phyloP scores from a whole-genome alignment of 2,329 filamentous ascomycete genomes.

The Cercospora janseana region DNA sequence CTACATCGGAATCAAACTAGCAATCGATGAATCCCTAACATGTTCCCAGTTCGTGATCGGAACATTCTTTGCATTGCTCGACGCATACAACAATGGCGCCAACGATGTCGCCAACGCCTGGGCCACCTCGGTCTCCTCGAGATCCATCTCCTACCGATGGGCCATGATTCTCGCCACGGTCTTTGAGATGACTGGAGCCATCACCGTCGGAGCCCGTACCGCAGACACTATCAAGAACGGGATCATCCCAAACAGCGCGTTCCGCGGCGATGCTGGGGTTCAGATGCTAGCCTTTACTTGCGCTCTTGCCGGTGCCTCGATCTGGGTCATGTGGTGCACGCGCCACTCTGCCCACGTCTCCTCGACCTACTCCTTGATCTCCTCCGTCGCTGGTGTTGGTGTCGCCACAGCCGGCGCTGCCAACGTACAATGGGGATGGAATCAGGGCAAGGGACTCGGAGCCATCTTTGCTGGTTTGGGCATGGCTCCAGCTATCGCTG shows the following conservation, averaged over 20 bases:
- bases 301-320: conserved; percentile 47
- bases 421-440: conserved; percentile 45
- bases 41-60: conserved; percentile 65
- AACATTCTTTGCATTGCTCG: conserved; percentile 64
- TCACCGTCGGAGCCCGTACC: conserved; percentile 54
- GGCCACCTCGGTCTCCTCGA: conserved; percentile 53
- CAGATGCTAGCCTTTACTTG: conserved; percentile 49
- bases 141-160: conserved; percentile 53
- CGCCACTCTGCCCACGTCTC: conserved; percentile 58
- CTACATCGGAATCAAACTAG: no score
- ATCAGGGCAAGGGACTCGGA: conserved; percentile 45
- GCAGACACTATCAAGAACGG: conserved; percentile 62
- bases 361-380: conserved; percentile 61
- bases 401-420: conserved; percentile 53
- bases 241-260: conserved; percentile 53
- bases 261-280: conserved; percentile 47
- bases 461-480: conserved; percentile 46
- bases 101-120: conserved; percentile 61
- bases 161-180: conserved; percentile 51
- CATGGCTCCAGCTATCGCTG: conserved; percentile 52
- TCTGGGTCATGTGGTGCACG: conserved; percentile 59
- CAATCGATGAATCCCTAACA: no score
- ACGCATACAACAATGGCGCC: conserved; percentile 66
- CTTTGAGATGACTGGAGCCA: conserved; percentile 55
- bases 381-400: conserved; percentile 59